phyloP scores from a whole-genome alignment of 129 eudicot species.

The Escallonia rubra region DNA sequence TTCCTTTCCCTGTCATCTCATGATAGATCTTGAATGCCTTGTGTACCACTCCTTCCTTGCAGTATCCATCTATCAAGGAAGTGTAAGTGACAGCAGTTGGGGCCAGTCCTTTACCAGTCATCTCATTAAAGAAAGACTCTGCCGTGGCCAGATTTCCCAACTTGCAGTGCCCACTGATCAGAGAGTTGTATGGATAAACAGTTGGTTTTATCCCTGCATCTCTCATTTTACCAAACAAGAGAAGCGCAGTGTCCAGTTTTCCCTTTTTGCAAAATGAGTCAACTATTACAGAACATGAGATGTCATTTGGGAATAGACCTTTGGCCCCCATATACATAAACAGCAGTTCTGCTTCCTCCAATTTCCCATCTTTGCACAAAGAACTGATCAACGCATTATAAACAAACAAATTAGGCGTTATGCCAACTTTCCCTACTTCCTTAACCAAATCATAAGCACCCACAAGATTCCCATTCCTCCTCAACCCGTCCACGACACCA shows the following conservation, averaged over 20 bases:
- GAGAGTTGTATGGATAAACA: constrained; percentile 57
- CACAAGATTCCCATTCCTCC: constrained; percentile 52
- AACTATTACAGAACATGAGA: constrained; percentile 60
- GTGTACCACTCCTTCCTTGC: constrained; percentile 44
- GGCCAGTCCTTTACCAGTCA: constrained; percentile 41
- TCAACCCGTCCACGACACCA: constrained; percentile 67
- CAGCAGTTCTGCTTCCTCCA: constrained; percentile 53
- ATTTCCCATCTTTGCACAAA: constrained; percentile 56
- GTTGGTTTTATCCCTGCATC: constrained; percentile 45
- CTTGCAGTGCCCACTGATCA: constrained; percentile 69
- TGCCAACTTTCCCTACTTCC: constrained; percentile 35
- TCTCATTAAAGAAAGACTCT: constrained; percentile 37
- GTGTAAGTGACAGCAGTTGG: constrained; percentile 88
- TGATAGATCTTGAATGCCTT: constrained; percentile 72
- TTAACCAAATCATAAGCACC: constrained; percentile 53
- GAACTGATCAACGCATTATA: constrained; percentile 68
- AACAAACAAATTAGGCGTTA: constrained; percentile 51
- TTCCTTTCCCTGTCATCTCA: constrained; percentile 78
- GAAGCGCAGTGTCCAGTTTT: constrained; percentile 42
- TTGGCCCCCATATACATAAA: constrained; percentile 45
- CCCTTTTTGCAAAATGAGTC: constrained; percentile 74
- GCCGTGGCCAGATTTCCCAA: constrained; percentile 52
- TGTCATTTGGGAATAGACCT: constrained; percentile 58
- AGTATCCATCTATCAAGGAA: constrained; percentile 69
- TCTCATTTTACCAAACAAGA: constrained; percentile 49